Conservation (phyloP, 345 rosid genomes). For the Cardamine resedifolia region DNA sequence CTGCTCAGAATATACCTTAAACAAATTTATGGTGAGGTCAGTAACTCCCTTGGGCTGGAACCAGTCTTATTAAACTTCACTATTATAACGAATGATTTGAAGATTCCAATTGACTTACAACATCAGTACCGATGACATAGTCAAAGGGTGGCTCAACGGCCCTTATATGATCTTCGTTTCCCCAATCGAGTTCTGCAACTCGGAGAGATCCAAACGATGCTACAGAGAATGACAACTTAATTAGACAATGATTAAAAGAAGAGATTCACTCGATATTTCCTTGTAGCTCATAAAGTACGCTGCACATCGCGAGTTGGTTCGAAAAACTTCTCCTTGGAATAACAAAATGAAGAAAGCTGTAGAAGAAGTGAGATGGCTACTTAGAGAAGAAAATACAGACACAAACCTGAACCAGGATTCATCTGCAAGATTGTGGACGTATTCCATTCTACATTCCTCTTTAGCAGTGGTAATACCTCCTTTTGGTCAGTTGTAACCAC, state of each 20-base stretch:
- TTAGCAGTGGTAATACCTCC: conserved; percentile 74
- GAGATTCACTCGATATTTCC: neutral
- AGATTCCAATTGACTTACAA: conserved; percentile 52
- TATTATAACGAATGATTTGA: neutral
- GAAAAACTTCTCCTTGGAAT: conserved; percentile 8
- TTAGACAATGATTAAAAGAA: neutral
- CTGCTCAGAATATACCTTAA: conserved; percentile 90
- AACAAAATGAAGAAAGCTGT: neutral
- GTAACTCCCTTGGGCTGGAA: neutral
- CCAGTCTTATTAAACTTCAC: neutral
- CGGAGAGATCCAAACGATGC: conserved; percentile 84
- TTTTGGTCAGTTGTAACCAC: conserved; percentile 82
- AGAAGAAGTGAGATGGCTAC: conserved; percentile 1
- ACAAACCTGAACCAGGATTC: conserved; percentile 61
- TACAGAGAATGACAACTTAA: conserved; percentile 36
- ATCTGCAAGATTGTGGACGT: conserved; percentile 69
- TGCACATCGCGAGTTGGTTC: neutral
- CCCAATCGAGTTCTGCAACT: conserved; percentile 90
- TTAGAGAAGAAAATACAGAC: too few relatives aligned
- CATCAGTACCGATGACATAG: conserved; percentile 88
- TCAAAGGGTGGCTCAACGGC: conserved; percentile 93
- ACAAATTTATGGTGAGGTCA: conserved; percentile 33
- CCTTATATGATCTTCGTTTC: conserved; percentile 67
- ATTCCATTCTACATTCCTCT: conserved; percentile 80
- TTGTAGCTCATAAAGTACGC: neutral